Evolutionary conservation across 1,284 basidiomycete species (phyloP).

Genomic region (Malassezia psittaci): DNA sequence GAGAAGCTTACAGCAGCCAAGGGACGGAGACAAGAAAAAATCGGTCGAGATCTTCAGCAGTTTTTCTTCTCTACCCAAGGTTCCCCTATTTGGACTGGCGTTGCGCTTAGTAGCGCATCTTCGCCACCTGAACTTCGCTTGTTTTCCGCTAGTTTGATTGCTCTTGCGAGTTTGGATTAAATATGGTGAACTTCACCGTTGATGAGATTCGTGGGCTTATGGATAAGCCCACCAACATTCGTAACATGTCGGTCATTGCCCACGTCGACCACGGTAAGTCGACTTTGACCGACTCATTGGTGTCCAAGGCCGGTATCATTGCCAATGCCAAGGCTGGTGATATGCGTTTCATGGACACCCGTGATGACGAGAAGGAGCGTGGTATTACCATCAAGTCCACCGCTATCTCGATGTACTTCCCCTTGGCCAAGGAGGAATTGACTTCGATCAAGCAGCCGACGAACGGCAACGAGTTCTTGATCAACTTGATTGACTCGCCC

Average conservation of each 20-base stretch:
- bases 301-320: constrained; percentile 99
- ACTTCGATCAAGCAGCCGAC: constrained; percentile 83
- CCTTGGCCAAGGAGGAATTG: constrained; percentile 68
- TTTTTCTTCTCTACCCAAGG: constrained; percentile 14
- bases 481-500: constrained; percentile 99
- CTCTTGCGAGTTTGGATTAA: constrained; percentile 10
- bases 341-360: constrained; percentile 91
- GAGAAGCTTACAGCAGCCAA: neutral
- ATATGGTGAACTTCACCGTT: constrained; percentile 50
- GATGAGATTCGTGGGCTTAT: constrained; percentile 75
- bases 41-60: neutral
- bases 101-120: constrained; percentile 14
- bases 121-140: constrained; percentile 10
- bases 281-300: constrained; percentile 95
- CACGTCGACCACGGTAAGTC: constrained; percentile 98
- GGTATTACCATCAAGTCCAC: constrained; percentile 99
- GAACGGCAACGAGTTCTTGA: constrained; percentile 88
- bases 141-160: constrained; percentile 1
- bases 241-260: constrained; percentile 70
- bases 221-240: constrained; percentile 76
- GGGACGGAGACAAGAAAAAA: neutral
- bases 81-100: constrained; percentile 7
- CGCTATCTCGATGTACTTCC: constrained; percentile 99
- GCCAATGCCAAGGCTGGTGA: constrained; percentile 86
- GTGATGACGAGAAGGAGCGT: constrained; percentile 98